These are phyloP conservation scores for Dactylellina sp. DNA, from an alignment of 2,329 filamentous ascomycete species.

Conservation along the genomic window DNA sequence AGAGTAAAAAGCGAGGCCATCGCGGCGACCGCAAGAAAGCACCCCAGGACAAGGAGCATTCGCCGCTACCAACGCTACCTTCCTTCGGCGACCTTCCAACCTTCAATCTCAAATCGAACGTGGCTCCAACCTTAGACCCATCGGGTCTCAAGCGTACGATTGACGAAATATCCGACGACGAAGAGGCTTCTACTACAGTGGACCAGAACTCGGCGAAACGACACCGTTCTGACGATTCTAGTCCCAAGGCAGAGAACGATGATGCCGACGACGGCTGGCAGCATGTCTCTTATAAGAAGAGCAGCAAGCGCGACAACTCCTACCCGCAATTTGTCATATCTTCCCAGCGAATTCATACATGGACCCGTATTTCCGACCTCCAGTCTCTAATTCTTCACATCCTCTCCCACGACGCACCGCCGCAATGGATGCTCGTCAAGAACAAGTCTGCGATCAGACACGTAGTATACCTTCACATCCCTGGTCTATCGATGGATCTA, in stretches of 20 bases:
- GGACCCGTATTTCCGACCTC: conserved; percentile 73
- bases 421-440: conserved; percentile 74
- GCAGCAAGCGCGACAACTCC: conserved; percentile 58
- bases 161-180: conserved; percentile 20
- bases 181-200: not conserved
- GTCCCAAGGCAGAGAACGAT: not conserved
- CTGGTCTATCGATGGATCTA: conserved; percentile 89
- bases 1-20: conserved; percentile 38
- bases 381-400: conserved; percentile 75
- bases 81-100: conserved; percentile 48
- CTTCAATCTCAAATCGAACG: conserved; percentile 27
- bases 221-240: conserved; percentile 1
- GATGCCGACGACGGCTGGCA: conserved; percentile 36
- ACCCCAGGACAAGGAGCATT: conserved; percentile 22
- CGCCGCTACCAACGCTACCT: conserved; percentile 39
- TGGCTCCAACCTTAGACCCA: not conserved
- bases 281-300: conserved; percentile 57
- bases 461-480: conserved; percentile 90
- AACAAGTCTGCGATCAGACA: conserved; percentile 77
- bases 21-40: conserved; percentile 41
- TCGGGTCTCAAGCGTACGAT: conserved; percentile 24
- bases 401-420: conserved; percentile 73
- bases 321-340: conserved; percentile 59
- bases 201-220: conserved; percentile 29
- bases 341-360: conserved; percentile 69